Evolutionary conservation across 768 basidiomycete species (phyloP), one percentile per base, ranked within the genome.

Genomic region (Lactifluus subvellereus): DNA sequence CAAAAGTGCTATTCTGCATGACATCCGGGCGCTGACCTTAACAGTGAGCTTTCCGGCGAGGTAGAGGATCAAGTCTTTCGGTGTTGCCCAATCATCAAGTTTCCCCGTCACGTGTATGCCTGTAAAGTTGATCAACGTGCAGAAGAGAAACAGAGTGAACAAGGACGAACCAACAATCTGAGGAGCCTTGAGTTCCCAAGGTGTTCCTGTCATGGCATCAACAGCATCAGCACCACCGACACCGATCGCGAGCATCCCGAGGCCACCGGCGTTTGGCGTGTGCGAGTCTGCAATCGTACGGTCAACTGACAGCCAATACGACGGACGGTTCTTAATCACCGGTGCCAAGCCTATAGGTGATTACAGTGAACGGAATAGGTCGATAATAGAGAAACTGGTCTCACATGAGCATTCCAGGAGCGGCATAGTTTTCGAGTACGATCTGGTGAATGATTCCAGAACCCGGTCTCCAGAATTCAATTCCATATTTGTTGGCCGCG

Each of bases 171-270:
- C 91, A 54, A 89, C 80, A 33, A 97, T 80, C 65, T 87, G 80
- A 11, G 94, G 94, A 20, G 92, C 92, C 74, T 96, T 97, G 56
- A 98, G 77, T 74, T 98, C 96, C 97, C 97, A 99, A 48, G 96
- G 94, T 11, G 94, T 98, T 54, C 90, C 93, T 3, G 95, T 98
- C 86, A 99, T 89, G 9, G 94, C 96, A 74, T 99, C 97, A 20
- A 98, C 95, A 27, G 94, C 94, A 71, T 99, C 97, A 38, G 96
- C 97, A 59, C 97, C 97, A 64, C 97, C 97, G n/a, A 99, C 96
- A 56, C 97, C 97, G 58, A 98, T 97, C 5, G 97, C 97, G 64
- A 99, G 82, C 80, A 94, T 83, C 11, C 97, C 96, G 55, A 99
- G 83, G 33, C 97, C 97, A 59, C 96, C 94, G 56, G 97, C 97